A percentile compares a stretch with the other conserved stretches of the same genome.
Conservation (phyloP, 768 basidiomycete species). For the Lentinula aciculospora region DNA sequence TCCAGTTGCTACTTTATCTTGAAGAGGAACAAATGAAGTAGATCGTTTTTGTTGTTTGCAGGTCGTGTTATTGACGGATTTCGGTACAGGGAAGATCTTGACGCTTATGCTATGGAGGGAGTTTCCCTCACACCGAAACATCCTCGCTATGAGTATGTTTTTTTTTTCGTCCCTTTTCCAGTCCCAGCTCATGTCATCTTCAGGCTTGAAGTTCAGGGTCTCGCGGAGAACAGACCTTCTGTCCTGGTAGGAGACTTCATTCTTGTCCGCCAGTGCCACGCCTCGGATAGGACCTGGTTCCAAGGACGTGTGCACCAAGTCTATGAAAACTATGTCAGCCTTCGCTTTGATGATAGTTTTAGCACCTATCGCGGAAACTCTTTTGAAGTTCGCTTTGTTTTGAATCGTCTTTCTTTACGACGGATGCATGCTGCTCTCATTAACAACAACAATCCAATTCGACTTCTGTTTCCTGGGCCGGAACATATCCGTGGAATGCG, state of each 20-base stretch:
- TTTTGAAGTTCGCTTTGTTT: constrained; percentile 50
- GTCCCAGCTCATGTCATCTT: background rate
- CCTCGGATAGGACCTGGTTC: constrained; percentile 25
- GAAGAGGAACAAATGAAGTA: constrained; percentile 47
- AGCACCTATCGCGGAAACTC: constrained; percentile 28
- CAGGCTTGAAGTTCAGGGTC: constrained; percentile 47
- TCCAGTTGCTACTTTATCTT: constrained; percentile 39
- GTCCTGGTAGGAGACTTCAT: constrained; percentile 49
- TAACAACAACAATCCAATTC: constrained; percentile 28
- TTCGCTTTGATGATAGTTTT: constrained; percentile 43
- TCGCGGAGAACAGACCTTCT: constrained; percentile 54
- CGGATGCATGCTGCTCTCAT: constrained; percentile 51
- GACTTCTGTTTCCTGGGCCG: constrained; percentile 43
- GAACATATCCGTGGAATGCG: constrained; percentile 17
- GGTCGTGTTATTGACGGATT: constrained; percentile 11
- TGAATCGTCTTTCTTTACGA: constrained; percentile 47
- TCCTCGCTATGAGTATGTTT: constrained; percentile 38
- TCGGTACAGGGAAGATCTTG: constrained; percentile 30
- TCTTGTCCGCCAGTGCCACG: constrained; percentile 20
- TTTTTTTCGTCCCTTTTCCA: background rate
- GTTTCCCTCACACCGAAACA: constrained; percentile 28
- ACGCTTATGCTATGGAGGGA: constrained; percentile 29
- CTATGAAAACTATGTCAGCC: constrained; percentile 31
- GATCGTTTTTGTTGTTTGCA: constrained; percentile 11
- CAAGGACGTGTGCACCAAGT: constrained; percentile 47